Evolutionary conservation across 2,329 filamentous ascomycete species (phyloP), one percentile per base, ranked within the genome.

Genomic region (Fusarium sp.): DNA sequence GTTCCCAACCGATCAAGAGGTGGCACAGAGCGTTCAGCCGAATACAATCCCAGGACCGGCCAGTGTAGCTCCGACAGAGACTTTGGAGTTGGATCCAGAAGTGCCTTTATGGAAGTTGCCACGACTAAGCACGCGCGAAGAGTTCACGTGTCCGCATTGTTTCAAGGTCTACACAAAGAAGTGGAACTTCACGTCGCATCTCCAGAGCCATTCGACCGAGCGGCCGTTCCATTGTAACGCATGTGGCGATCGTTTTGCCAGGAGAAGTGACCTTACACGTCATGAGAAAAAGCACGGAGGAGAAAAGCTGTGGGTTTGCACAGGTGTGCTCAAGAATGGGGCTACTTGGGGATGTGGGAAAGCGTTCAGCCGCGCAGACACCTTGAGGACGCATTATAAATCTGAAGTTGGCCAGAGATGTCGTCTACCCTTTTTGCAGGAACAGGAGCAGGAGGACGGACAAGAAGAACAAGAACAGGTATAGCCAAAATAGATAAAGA

Each of bases 211-310:
- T 1, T 19, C 5, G 1, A 3, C 14, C 3, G 11, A 28, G 24
- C 24, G 17, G 24, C 17, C 24, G 0, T 45, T n/a, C 9, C 0
- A 0, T 13, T 45, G 43, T 45, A 0, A 0, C 3, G 15, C 15
- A 31, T 3, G 13, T n/a, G 26, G 3, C 1, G n/a, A 19, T 19
- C 19, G 19, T 0, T n/a, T 46, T 1, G 7, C 7, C 3, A 46
- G 19, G 19, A n/a, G 0, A 0, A 6, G 5, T 2, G 43, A 46
- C 19, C 22, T 17, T 9, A 10, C 0, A 0, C 43, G 43, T 0
- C 43, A 46, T 2, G 0, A 4, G 43, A 0, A 10, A 19, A 31
- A 22, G 0, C 43, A 45, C 5, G 0, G 0, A 6, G 2, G 10
- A 8, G 19, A 21, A 8, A 0, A 31, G 9, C 0, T n/a, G 4